Evolutionary conservation across 805 yeast genomes (phyloP).

Genomic region (Myxozyma kluyveri): DNA sequence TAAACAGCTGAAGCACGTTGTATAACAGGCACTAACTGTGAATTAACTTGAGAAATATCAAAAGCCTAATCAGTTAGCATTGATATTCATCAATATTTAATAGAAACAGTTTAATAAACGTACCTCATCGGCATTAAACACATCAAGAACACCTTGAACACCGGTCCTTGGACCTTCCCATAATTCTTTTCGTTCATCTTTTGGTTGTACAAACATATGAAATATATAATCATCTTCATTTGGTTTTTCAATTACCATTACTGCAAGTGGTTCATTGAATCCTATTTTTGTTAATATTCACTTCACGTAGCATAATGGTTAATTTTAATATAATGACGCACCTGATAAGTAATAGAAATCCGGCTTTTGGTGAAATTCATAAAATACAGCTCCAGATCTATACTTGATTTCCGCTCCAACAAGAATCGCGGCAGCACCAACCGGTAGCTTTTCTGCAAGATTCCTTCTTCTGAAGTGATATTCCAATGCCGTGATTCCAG

Average conservation of each 20-base stretch:
- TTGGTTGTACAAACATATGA: conserved; percentile 86
- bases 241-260: conserved; percentile 45
- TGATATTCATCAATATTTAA: background rate
- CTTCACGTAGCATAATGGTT: background rate
- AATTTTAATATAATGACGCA: conserved; percentile 47
- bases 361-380: conserved; percentile 88
- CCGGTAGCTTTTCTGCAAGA: conserved; percentile 58
- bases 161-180: conserved; percentile 98
- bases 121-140: conserved; percentile 83
- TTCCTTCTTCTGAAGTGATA: conserved; percentile 67
- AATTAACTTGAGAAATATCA: conserved; percentile 41
- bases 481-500: conserved; percentile 81
- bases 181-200: conserved; percentile 70
- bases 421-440: conserved; percentile 65
- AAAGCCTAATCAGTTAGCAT: conserved; percentile 42
- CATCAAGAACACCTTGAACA: conserved; percentile 70
- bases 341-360: conserved; percentile 86
- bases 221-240: conserved; percentile 39
- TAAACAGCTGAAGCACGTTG: conserved; percentile 51
- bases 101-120: background rate
- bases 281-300: conserved; percentile 8
- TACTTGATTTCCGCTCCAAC: conserved; percentile 70
- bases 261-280: conserved; percentile 31
- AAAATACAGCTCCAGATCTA: conserved; percentile 88
- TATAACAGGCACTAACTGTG: conserved; percentile 49